phyloP scores from a whole-genome alignment of 768 basidiomycete genomes.

The Tricholoma bakamatsutake region DNA sequence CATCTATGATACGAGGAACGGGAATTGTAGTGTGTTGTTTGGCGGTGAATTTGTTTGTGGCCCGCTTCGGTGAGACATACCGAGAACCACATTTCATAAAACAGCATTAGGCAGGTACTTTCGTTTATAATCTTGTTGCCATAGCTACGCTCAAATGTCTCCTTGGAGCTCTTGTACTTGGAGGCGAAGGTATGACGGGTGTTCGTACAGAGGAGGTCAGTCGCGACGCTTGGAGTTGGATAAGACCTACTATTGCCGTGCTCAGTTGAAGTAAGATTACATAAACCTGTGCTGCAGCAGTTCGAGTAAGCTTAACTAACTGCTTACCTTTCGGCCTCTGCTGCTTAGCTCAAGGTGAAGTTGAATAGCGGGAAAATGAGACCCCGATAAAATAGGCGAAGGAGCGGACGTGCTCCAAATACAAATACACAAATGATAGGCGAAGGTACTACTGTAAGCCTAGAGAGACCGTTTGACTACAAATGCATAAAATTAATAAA shows the following conservation, averaged over 20 bases:
- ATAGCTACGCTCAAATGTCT: background rate
- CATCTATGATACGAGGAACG: slow-evolving; percentile 11
- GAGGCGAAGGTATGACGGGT: background rate
- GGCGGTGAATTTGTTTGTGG: slow-evolving; percentile 9
- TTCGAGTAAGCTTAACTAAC: no score
- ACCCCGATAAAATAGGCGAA: no score
- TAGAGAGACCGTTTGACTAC: no score
- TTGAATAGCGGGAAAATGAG: no score
- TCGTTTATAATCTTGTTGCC: background rate
- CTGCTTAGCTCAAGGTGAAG: no score
- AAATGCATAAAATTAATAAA: no score
- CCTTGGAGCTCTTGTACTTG: background rate
- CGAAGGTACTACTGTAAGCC: no score
- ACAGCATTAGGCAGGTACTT: background rate
- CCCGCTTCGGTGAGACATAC: slow-evolving; percentile 10
- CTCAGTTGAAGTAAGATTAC: no score
- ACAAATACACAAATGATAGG: no score
- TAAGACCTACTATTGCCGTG: background rate
- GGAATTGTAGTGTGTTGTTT: slow-evolving; percentile 11
- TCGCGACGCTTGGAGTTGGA: background rate
- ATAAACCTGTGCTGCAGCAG: no score
- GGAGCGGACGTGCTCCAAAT: no score
- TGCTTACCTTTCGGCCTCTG: no score
- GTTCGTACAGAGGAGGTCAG: background rate
- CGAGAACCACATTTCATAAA: background rate